These are phyloP conservation scores for Chytriomyces sp. DNA, from an alignment of 192 early-diverging fungal genomes.

Conservation along the genomic window DNA sequence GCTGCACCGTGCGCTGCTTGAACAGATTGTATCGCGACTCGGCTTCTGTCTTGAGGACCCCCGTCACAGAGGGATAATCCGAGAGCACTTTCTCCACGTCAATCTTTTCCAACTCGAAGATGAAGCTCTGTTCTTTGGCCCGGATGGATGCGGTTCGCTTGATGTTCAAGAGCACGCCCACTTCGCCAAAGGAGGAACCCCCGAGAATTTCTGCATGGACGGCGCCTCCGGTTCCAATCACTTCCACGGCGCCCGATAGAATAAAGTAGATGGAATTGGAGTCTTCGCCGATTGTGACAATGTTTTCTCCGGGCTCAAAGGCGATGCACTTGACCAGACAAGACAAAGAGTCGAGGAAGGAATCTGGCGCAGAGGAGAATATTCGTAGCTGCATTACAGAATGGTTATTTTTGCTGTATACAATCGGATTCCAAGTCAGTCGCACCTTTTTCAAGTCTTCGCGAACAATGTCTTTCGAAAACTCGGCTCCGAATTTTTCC, in stretches of 20 bases:
- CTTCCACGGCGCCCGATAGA: constrained; percentile 43
- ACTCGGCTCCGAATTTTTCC: constrained; percentile 48
- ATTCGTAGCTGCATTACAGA: constrained; percentile 40
- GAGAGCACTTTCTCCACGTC: constrained; percentile 35
- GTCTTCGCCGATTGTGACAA: constrained; percentile 44
- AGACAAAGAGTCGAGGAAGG: constrained; percentile 42
- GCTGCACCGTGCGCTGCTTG: constrained; percentile 16
- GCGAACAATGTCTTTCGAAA: constrained; percentile 38
- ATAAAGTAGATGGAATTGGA: constrained; percentile 52
- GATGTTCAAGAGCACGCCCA: constrained; percentile 50
- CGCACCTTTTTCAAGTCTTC: constrained; percentile 45
- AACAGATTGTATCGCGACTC: constrained; percentile 44
- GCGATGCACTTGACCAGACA: constrained; percentile 28
- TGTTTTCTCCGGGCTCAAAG: constrained; percentile 8
- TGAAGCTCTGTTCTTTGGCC: constrained; percentile 45
- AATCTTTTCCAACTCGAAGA: constrained; percentile 44
- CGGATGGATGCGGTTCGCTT: constrained; percentile 47
- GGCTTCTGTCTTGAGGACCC: constrained; percentile 39
- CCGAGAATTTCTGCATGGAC: constrained; percentile 50
- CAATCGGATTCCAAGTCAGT: background rate
- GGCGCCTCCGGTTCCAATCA: constrained; percentile 28
- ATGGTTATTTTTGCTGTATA: constrained; percentile 17
- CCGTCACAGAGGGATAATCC: constrained; percentile 41
- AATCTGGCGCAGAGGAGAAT: constrained; percentile 35
- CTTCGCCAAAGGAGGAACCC: constrained; percentile 56